These are phyloP conservation scores for Ephemerocybe angulata DNA, from an alignment of 768 basidiomycete species.

Conservation along the genomic window DNA sequence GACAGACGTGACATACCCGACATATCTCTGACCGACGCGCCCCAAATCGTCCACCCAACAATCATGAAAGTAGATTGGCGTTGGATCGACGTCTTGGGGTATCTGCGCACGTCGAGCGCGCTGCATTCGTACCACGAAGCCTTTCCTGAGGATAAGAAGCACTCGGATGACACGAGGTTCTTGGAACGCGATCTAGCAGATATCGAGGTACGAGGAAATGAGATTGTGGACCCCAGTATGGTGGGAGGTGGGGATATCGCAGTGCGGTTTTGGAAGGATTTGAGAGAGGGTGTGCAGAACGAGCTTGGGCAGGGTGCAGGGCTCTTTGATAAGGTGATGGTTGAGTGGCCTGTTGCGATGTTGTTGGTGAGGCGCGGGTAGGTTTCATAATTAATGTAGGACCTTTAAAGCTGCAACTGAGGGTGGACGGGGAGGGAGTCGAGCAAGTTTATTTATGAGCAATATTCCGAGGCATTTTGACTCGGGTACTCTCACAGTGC, in stretches of 20 bases:
- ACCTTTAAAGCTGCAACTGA: too few relatives aligned
- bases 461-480: too few relatives aligned
- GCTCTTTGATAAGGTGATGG: constrained; percentile 35
- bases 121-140: constrained; percentile 63
- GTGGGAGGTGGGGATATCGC: constrained; percentile 59
- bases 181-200: constrained; percentile 28
- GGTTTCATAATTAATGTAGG: too few relatives aligned
- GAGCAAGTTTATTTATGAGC: too few relatives aligned
- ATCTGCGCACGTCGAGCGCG: constrained; percentile 69
- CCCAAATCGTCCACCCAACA: constrained; percentile 34
- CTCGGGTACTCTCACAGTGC: too few relatives aligned
- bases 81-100: constrained; percentile 64
- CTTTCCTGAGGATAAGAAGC: constrained; percentile 51
- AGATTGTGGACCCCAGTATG: constrained; percentile 16
- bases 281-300: constrained; percentile 37
- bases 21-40: constrained; percentile 3
- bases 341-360: constrained; percentile 53
- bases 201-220: background rate
- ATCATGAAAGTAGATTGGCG: constrained; percentile 57
- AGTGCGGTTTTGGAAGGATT: constrained; percentile 55
- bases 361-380: constrained; percentile 31
- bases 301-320: constrained; percentile 29
- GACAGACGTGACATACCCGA: background rate
- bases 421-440: too few relatives aligned
- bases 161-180: constrained; percentile 32